Base-by-base conservation (phyloP, 2,329 filamentous ascomycete species). In the Boeremia exigua region DNA sequence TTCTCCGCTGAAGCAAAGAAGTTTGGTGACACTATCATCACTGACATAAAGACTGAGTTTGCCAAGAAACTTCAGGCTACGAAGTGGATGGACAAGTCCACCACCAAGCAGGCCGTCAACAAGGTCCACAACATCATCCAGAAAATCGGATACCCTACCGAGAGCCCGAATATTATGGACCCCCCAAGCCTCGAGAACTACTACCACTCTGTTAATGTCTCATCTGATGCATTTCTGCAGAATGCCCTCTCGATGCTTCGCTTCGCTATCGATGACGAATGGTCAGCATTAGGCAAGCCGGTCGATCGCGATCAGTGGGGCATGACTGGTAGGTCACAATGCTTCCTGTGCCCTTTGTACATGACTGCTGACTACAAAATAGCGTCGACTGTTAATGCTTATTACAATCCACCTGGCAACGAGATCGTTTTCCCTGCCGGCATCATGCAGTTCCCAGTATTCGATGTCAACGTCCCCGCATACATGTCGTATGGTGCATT, bases 401-500 rank as follows among this genome's bases (percentile, higher is more conserved):
- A 87, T 63, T 88, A 89, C 71, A 84, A 85, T 60, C 83, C 82
- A 27, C 79, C 81, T 0, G 81, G 82, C n/a, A 90, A 90, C 64
- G 84, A 87, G 65, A 89, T 90, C 40, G 84, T 86, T 3, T 88
- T 91, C 69, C 86, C 86, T 0, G 86, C 87, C 0, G 88, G 86
- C 0, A 88, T 90, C 53, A 71, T 89, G 82, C 88, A 90, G 68
- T 83, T 84, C 3, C 87, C 88, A 0, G 78, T 87, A 1, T 90
- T 90, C 65, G 84, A 88, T 55, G 81, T 84, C 10, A 76, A 82
- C 5, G 80, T 88, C 0, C 88, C 88, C 0, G 76, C 83, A 23
- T 91, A 90, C 62, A 75, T 90, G 33, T 82, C 82, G 9, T 91
- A 89, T 68, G 88, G 87, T n/a, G 85, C 84, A 0, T 88, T 90